A percentile compares a stretch with the other conserved stretches of the same genome.
Evolutionary conservation across 2,329 filamentous ascomycete species (phyloP).

Genomic region (Pseudogymnoascus sp.): DNA sequence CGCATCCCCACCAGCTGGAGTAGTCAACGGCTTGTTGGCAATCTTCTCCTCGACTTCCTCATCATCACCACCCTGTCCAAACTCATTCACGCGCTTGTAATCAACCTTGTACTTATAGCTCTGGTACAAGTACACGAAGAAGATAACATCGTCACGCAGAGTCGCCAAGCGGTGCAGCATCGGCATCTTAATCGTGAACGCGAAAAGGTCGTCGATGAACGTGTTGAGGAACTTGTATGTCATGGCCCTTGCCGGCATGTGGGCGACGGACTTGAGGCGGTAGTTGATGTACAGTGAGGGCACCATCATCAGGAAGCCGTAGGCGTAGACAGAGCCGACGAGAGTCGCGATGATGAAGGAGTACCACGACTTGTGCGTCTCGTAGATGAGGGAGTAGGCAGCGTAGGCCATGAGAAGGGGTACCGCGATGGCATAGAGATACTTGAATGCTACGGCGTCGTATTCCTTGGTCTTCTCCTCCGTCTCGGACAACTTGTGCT

Average conservation of each 20-base stretch:
- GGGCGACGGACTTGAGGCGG: conserved; percentile 85
- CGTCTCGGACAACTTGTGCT: conserved; percentile 88
- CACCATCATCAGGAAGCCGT: conserved; percentile 99
- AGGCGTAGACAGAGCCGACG: conserved; percentile 92
- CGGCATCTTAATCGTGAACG: conserved; percentile 99
- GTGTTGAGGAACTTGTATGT: conserved; percentile 98
- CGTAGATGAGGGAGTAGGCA: conserved; percentile 83
- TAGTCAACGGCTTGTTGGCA: conserved; percentile 31
- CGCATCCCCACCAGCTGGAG: conserved; percentile 17
- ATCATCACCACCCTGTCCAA: conserved; percentile 95
- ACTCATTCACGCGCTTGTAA: conserved; percentile 90
- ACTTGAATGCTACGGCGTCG: conserved; percentile 94
- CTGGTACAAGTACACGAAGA: conserved; percentile 97
- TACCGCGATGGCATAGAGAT: conserved; percentile 87
- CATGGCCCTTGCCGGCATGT: conserved; percentile 96
- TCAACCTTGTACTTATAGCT: conserved; percentile 87
- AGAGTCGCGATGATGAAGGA: conserved; percentile 91
- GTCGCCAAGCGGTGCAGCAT: conserved; percentile 86
- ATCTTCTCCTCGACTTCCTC: conserved; percentile 53
- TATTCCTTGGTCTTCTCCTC: conserved; percentile 99
- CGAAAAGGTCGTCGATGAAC: conserved; percentile 97
- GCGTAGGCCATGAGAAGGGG: conserved; percentile 86
- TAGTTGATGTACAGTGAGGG: conserved; percentile 98
- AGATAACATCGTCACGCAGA: conserved; percentile 90
- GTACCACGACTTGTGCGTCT: conserved; percentile 97